A percentile compares a stretch with the other conserved stretches of the same genome.
These are phyloP conservation scores for Calonectria pteridis DNA, from an alignment of 2,329 filamentous ascomycete species.

Conservation along the genomic window DNA sequence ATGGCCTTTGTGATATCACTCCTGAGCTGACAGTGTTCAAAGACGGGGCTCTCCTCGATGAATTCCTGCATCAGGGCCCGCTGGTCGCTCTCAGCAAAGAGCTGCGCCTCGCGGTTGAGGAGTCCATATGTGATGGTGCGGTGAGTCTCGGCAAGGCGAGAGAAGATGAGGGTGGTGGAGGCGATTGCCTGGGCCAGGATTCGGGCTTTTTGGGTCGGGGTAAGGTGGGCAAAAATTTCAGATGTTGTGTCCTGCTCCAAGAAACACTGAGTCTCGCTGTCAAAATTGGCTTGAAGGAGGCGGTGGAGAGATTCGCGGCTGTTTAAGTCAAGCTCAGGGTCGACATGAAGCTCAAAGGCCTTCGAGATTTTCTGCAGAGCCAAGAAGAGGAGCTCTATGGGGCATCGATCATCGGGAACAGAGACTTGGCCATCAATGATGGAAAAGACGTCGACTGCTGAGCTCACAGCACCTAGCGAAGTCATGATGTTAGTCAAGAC, in stretches of 20 bases:
- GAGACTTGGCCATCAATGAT: slow-evolving; percentile 40
- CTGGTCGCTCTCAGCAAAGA: slow-evolving; percentile 45
- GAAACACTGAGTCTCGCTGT: slow-evolving; percentile 41
- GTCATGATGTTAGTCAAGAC: slow-evolving; percentile 29
- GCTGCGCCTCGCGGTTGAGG: slow-evolving; percentile 43
- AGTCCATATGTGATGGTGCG: slow-evolving; percentile 40
- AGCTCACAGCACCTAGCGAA: slow-evolving; percentile 36
- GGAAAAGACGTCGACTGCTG: slow-evolving; percentile 39
- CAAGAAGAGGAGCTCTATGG: slow-evolving; percentile 40
- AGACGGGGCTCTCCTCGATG: slow-evolving; percentile 42
- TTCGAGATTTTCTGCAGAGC: slow-evolving; percentile 38
- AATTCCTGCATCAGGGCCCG: slow-evolving; percentile 40
- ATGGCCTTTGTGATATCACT: slow-evolving; percentile 40
- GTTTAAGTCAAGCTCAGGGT: slow-evolving; percentile 38
- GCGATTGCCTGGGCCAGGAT: slow-evolving; percentile 45
- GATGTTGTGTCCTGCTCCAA: slow-evolving; percentile 42
- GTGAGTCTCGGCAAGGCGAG: slow-evolving; percentile 39
- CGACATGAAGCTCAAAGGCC: slow-evolving; percentile 41
- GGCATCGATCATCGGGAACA: slow-evolving; percentile 40
- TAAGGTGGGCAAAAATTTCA: slow-evolving; percentile 41
- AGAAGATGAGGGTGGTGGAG: slow-evolving; percentile 40
- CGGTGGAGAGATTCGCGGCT: slow-evolving; percentile 43
- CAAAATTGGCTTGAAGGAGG: slow-evolving; percentile 45
- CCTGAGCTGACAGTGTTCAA: slow-evolving; percentile 37
- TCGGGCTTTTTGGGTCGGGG: slow-evolving; percentile 39